phyloP scores from a whole-genome alignment of 2,329 filamentous ascomycete species.

The Claviceps sorghi region DNA sequence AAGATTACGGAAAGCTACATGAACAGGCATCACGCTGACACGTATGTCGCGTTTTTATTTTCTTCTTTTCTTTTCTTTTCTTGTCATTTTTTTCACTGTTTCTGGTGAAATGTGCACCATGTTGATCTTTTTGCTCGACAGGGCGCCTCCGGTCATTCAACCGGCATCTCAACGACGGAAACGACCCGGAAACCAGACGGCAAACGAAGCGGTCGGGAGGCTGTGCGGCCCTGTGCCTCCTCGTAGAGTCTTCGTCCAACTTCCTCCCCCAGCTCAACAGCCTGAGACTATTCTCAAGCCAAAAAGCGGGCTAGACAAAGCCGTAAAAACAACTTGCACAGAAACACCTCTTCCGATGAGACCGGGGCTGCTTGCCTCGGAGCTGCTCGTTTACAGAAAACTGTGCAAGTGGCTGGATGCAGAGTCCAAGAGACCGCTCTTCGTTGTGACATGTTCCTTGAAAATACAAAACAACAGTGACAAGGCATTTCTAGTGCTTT shows the following conservation, averaged over 20 bases:
- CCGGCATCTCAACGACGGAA: conserved; percentile 1
- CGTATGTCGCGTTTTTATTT: conserved; percentile 7
- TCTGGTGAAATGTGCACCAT: not conserved
- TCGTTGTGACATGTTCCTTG: conserved; percentile 8
- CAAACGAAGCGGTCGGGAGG: not conserved
- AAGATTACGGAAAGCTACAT: conserved; percentile 5
- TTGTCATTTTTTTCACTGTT: too few relatives aligned
- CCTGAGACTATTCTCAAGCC: not conserved
- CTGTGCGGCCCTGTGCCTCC: conserved; percentile 3
- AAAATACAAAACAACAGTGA: conserved; percentile 7
- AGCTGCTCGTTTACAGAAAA: conserved; percentile 9
- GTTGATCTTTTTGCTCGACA: not conserved
- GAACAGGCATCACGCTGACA: conserved; percentile 2
- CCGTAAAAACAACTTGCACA: not conserved
- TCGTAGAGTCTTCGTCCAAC: not conserved
- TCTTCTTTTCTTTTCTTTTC: too few relatives aligned
- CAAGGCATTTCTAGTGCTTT: conserved; percentile 10
- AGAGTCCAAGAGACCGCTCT: not conserved
- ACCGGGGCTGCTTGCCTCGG: not conserved
- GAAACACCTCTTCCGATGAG: not conserved
- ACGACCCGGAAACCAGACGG: not conserved
- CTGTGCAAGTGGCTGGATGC: conserved; percentile 8
- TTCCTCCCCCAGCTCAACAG: not conserved
- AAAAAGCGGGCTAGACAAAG: not conserved
- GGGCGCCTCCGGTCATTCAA: conserved; percentile 7